Conservation (phyloP, 1,284 basidiomycete species). For the Pascua guehoae region DNA sequence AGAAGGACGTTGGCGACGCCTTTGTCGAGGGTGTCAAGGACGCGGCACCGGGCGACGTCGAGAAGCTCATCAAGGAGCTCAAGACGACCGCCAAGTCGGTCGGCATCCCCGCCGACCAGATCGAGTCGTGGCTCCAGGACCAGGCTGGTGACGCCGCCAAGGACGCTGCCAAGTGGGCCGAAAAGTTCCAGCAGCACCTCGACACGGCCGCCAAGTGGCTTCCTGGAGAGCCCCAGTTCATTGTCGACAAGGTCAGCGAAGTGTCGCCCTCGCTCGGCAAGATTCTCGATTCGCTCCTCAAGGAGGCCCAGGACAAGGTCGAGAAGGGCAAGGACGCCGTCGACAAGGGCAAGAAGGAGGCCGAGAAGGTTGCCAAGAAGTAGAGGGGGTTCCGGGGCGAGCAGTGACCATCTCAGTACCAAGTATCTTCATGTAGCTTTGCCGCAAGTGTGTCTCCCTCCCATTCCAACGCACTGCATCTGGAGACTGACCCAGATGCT, state of each 20-base stretch:
- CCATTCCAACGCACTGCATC: too few species aligned
- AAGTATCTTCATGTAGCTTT: too few species aligned
- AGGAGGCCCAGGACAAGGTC: slow-evolving; percentile 27
- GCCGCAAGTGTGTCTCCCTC: too few species aligned
- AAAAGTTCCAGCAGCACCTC: slow-evolving; percentile 33
- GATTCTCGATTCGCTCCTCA: slow-evolving; percentile 37
- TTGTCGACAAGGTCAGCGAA: slow-evolving; percentile 37
- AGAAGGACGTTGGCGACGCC: slow-evolving; percentile 34
- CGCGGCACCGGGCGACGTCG: slow-evolving; percentile 40
- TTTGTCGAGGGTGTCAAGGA: slow-evolving; percentile 39
- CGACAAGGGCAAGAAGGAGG: slow-evolving; percentile 33
- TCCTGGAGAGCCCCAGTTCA: slow-evolving; percentile 39
- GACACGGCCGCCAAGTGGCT: slow-evolving; percentile 32
- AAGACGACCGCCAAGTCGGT: slow-evolving; percentile 44
- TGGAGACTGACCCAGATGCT: too few species aligned
- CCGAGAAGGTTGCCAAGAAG: slow-evolving; percentile 17
- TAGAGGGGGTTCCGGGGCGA: background rate
- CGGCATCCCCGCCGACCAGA: slow-evolving; percentile 42
- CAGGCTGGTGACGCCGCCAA: slow-evolving; percentile 41
- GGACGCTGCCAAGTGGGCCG: slow-evolving; percentile 37
- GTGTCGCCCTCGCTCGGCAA: slow-evolving; percentile 42
- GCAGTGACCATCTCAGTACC: too few species aligned
- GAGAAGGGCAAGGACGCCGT: slow-evolving; percentile 9
- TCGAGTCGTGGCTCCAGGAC: slow-evolving; percentile 37
- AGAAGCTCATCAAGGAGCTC: slow-evolving; percentile 41